These are phyloP conservation scores for Saccharomycopsis babjevae DNA, from an alignment of 805 yeast genomes.

Conservation along the genomic window DNA sequence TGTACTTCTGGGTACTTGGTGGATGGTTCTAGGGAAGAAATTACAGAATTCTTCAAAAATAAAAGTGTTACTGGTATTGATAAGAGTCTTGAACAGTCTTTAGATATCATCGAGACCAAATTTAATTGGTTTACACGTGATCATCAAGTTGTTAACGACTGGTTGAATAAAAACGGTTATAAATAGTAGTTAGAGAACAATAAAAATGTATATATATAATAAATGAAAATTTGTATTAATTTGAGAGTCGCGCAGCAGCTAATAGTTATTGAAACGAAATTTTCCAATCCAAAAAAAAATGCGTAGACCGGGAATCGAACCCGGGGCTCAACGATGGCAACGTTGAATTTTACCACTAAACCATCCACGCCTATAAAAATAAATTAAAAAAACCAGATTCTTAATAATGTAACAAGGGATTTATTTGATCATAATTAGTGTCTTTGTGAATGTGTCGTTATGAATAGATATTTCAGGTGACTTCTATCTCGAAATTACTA, in stretches of 20 bases:
- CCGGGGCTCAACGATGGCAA: constrained; percentile 52
- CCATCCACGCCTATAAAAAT: constrained; percentile 33
- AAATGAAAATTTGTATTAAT: neutral
- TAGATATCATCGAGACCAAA: constrained; percentile 49
- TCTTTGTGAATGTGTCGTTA: too few relatives aligned
- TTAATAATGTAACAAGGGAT: neutral
- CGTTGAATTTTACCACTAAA: constrained; percentile 48
- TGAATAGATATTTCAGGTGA: too few relatives aligned
- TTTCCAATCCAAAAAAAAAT: constrained; percentile 25
- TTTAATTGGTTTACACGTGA: constrained; percentile 52
- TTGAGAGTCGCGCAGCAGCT: neutral
- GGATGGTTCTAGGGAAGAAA: constrained; percentile 39
- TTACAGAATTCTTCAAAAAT: constrained; percentile 38
- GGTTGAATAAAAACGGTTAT: constrained; percentile 35
- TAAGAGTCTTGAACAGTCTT: constrained; percentile 51
- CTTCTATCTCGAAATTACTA: too few relatives aligned
- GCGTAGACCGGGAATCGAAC: constrained; percentile 53
- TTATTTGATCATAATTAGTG: too few relatives aligned
- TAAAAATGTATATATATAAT: neutral
- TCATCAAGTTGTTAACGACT: constrained; percentile 33
- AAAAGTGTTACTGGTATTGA: constrained; percentile 55
- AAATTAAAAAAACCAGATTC: too few relatives aligned
- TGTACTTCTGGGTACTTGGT: constrained; percentile 54
- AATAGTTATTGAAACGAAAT: neutral
- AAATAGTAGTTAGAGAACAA: neutral